Evolutionary conservation across 257 asterid species (phyloP).

Genomic region (Capsicum rhomboideum): DNA sequence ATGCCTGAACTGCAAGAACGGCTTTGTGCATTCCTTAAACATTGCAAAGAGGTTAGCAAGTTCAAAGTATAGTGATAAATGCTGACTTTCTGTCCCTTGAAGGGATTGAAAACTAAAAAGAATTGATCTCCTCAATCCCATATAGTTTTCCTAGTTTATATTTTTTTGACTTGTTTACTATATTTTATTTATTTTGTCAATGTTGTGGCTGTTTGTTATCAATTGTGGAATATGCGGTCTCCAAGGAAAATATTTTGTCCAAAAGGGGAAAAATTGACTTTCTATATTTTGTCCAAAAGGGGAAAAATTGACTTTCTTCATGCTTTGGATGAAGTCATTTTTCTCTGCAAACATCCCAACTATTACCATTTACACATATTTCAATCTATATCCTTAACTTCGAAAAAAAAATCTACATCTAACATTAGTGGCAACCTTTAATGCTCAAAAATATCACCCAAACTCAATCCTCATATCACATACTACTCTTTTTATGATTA

Average conservation of each 20-base stretch:
- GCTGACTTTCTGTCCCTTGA: not conserved
- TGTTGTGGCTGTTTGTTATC: not conserved
- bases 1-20: constrained; percentile 81
- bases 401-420: not conserved
- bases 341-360: not conserved
- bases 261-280: not conserved
- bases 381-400: not conserved
- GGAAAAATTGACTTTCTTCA: not conserved
- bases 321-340: not conserved
- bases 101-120: not conserved
- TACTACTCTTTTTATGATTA: not conserved
- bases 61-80: not conserved
- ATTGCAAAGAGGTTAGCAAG: constrained; percentile 46
- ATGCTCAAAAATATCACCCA: not conserved
- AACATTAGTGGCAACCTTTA: not conserved
- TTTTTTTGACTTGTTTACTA: not conserved
- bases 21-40: constrained; percentile 53
- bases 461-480: not conserved
- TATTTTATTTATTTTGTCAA: not conserved
- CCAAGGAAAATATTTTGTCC: not conserved
- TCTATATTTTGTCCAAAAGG: not conserved
- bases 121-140: not conserved
- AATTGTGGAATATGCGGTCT: not conserved
- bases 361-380: not conserved
- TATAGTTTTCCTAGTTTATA: not conserved